Percentiles rank a stretch among this genome's conserved stretches.
Conservation (phyloP, 2,329 filamentous ascomycete species). For the Chaetomium olivaceum region DNA sequence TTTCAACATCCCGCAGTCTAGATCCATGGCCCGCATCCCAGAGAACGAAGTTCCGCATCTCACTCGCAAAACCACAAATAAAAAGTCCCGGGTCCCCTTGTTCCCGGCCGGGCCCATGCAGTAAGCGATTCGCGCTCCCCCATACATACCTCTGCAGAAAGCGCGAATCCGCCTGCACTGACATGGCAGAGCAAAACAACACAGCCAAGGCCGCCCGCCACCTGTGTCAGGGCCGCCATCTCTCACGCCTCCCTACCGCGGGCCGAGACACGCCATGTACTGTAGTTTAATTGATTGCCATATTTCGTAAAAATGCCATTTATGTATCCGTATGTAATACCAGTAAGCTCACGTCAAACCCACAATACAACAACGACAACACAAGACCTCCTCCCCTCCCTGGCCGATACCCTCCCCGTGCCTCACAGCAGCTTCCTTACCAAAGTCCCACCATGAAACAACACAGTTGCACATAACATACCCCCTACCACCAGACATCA, state of each 20-base stretch:
- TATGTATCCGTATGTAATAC: neutral
- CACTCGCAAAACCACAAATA: neutral
- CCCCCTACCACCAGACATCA: neutral
- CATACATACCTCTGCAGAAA: neutral
- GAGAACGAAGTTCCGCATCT: neutral
- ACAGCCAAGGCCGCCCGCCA: neutral
- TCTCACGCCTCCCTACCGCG: too few species aligned
- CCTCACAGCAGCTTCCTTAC: neutral
- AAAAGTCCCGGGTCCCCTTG: neutral
- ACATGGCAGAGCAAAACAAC: slow-evolving; percentile 7
- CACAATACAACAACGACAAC: neutral
- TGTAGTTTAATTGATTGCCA: too few species aligned
- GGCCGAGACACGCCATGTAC: too few species aligned
- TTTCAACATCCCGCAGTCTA: neutral
- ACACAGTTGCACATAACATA: too few species aligned
- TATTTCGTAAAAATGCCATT: neutral
- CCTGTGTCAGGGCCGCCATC: neutral
- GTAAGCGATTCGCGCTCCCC: neutral
- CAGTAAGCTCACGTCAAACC: neutral
- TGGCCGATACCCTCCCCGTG: neutral
- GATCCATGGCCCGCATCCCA: neutral
- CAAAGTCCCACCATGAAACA: neutral
- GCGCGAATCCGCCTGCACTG: neutral
- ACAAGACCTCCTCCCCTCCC: neutral
- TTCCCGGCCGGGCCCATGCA: neutral